Base-by-base conservation (phyloP, 2,329 filamentous ascomycete genomes). In the Tolypocladium nubicola region DNA sequence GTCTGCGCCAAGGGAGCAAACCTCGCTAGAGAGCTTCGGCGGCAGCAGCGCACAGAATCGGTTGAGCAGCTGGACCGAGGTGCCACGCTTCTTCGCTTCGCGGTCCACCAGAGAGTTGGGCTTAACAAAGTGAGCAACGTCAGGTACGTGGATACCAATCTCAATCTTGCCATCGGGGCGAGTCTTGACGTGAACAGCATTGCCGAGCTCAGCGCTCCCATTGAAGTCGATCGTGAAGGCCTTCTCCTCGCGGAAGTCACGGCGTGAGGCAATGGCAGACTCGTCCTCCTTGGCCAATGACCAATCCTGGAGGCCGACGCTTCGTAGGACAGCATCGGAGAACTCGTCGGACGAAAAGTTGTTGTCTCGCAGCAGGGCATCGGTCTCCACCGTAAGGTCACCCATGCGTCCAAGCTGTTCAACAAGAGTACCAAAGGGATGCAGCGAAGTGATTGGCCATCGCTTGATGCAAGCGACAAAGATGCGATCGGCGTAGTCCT, bases 401-500 rank as follows among this genome's bases (percentile, higher is more conserved):
- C 94, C 94, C 89, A 97, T 97, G 71, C 90, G 90, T 61, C 94
- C 94, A 56, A 99, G 86, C 75, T 96, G 90, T 76, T 99, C 94
- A 56, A 97, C 92, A 52, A 99, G 85, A 10, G 94, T 99, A 70
- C 94, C 94, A 67, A 99, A 99, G 38, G 94, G 94, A 76, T 99
- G 94, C 57, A 99, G 84, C n/a, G 94, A 99, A 35, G 94, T 99
- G 68, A 99, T 99, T 61, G 94, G 94, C 94, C 94, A 99, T 69
- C 94, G 86, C 82, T 99, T 99, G 75, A 99, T 99, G 77, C 92
- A 97, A 53, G 94, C 94, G 65, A 99, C 94, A 64, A 99, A 99
- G 67, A 99, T 99, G 67, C 91, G 88, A 75, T 96, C 95, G 58
- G 93, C 91, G 67, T 97, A 99, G 37, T 97, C 90, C 72, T 96